Conservation (phyloP, 345 rosid genomes). For the Trapa bicornis region DNA sequence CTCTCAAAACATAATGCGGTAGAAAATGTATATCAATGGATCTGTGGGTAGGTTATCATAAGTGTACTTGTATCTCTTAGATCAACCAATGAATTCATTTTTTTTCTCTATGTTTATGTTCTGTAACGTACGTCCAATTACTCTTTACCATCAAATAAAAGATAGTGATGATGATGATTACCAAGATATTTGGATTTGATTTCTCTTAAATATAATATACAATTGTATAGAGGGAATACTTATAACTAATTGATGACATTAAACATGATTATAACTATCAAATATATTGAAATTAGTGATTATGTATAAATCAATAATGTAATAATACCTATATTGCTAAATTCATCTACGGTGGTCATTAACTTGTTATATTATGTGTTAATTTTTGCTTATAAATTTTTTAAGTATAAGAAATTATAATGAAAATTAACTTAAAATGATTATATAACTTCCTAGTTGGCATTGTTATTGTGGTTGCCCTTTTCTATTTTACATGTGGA, state of each 20-base stretch:
- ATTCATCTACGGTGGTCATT: not conserved
- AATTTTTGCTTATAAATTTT: not conserved
- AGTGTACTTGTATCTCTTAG: not conserved
- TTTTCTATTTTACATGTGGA: not conserved
- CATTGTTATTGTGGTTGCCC: not conserved
- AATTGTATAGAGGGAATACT: not conserved
- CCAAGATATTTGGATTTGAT: slow-evolving; percentile 30
- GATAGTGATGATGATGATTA: slow-evolving; percentile 95
- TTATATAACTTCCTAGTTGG: not conserved
- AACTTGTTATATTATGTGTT: not conserved
- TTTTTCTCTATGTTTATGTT: slow-evolving; percentile 6
- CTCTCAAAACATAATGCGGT: slow-evolving; percentile 1
- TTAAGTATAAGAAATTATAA: not conserved
- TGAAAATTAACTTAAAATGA: not conserved
- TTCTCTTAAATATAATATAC: not conserved
- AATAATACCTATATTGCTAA: not conserved
- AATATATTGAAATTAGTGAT: too few relatives aligned
- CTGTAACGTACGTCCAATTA: slow-evolving; percentile 69
- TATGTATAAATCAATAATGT: too few relatives aligned
- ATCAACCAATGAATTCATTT: not conserved
- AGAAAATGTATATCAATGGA: slow-evolving; percentile 34
- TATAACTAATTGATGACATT: not conserved
- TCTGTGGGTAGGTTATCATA: slow-evolving; percentile 47
- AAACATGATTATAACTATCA: not conserved
- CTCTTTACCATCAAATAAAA: slow-evolving; percentile 62